A percentile compares a stretch with the other conserved stretches of the same genome.
These are phyloP conservation scores for Cyberlindnera saturnus DNA, from an alignment of 805 yeast species.

Conservation along the genomic window DNA sequence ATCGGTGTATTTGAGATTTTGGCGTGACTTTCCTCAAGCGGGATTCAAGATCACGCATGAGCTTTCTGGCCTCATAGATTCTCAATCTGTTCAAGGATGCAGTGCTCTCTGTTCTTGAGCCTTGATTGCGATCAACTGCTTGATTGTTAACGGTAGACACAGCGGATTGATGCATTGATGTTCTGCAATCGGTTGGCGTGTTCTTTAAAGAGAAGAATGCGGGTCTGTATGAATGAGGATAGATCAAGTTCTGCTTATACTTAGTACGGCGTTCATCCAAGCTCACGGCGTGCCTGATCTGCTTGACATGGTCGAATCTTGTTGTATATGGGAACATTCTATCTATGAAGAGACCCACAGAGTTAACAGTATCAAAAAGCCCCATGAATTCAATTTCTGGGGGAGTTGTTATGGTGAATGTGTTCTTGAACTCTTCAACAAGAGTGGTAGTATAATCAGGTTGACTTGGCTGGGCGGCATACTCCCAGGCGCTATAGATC, in stretches of 20 bases:
- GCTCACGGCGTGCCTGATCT: slow-evolving; percentile 62
- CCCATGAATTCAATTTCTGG: slow-evolving; percentile 55
- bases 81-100: neutral
- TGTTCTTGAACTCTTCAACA: slow-evolving; percentile 46
- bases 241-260: slow-evolving; percentile 51
- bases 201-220: slow-evolving; percentile 19
- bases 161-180: neutral
- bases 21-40: slow-evolving; percentile 2
- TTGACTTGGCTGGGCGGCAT: slow-evolving; percentile 50
- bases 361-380: slow-evolving; percentile 62
- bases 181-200: slow-evolving; percentile 2
- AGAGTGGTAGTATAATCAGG: slow-evolving; percentile 38
- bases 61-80: slow-evolving; percentile 9
- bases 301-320: slow-evolving; percentile 43
- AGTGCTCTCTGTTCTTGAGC: neutral
- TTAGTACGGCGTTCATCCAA: slow-evolving; percentile 62
- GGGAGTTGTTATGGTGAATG: slow-evolving; percentile 40
- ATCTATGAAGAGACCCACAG: slow-evolving; percentile 56
- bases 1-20: neutral
- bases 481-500: slow-evolving; percentile 53
- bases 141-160: neutral
- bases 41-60: slow-evolving; percentile 13
- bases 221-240: slow-evolving; percentile 36
- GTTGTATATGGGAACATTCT: slow-evolving; percentile 54
- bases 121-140: neutral